Conservation (phyloP, 2,329 filamentous ascomycete genomes). For the Metarhizium album region DNA sequence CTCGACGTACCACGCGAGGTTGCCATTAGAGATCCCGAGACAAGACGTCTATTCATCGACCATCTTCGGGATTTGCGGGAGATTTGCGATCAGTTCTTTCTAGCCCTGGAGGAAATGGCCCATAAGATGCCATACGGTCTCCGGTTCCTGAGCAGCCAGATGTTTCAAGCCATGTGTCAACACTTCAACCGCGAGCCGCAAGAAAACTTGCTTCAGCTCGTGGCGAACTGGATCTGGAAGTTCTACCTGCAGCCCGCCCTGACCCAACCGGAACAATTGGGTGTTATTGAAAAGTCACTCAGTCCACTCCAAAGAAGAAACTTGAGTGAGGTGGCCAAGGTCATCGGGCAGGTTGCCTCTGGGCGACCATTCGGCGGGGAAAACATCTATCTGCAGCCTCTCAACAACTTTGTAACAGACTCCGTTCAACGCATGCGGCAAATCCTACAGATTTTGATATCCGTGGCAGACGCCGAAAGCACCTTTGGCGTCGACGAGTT, state of each 20-base stretch:
- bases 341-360: conserved; percentile 79
- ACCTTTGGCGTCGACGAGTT: conserved; percentile 99
- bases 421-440: conserved; percentile 69
- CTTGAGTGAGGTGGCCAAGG: conserved; percentile 79
- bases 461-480: conserved; percentile 74
- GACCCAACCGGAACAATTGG: conserved; percentile 81
- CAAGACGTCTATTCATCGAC: conserved; percentile 82
- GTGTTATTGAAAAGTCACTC: conserved; percentile 80
- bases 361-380: conserved; percentile 86
- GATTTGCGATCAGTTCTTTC: conserved; percentile 84
- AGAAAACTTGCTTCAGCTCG: conserved; percentile 67
- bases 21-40: conserved; percentile 93
- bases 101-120: conserved; percentile 69
- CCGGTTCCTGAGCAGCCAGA: conserved; percentile 77
- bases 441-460: conserved; percentile 68
- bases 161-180: conserved; percentile 64
- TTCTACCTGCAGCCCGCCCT: conserved; percentile 87
- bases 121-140: conserved; percentile 89
- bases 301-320: conserved; percentile 91
- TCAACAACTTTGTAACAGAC: conserved; percentile 84
- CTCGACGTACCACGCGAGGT: conserved; percentile 82
- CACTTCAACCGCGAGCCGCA: conserved; percentile 74
- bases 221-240: conserved; percentile 88
- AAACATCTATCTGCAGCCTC: conserved; percentile 87
- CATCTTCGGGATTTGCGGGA: conserved; percentile 89